Conservation (phyloP, 1,284 basidiomycete genomes). For the Pseudomicrostroma phylloplanum region DNA sequence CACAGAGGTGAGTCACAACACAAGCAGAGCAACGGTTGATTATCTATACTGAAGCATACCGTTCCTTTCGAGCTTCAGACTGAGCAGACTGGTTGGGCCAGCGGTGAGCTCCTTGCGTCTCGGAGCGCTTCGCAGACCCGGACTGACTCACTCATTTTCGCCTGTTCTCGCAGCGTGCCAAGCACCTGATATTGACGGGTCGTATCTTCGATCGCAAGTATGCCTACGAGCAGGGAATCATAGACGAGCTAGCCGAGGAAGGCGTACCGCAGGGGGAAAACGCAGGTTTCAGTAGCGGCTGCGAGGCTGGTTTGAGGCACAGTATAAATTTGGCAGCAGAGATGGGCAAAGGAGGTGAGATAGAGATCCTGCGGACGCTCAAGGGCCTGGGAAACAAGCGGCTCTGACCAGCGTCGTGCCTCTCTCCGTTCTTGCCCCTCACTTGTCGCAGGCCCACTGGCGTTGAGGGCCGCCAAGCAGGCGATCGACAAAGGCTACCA, state of each 20-base stretch:
- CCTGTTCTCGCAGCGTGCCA: slow-evolving; percentile 62
- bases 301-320: not conserved
- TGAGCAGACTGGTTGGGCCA: slow-evolving; percentile 9
- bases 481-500: slow-evolving; percentile 75
- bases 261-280: slow-evolving; percentile 18
- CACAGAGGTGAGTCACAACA: not conserved
- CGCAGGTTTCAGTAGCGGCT: not conserved
- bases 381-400: not conserved
- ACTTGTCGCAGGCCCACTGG: slow-evolving; percentile 67
- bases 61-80: no score
- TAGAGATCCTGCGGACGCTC: not conserved
- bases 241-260: slow-evolving; percentile 63
- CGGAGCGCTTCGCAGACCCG: slow-evolving; percentile 56
- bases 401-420: slow-evolving; percentile 57
- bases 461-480: slow-evolving; percentile 78
- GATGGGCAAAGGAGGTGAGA: slow-evolving; percentile 3
- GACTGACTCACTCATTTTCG: slow-evolving; percentile 87
- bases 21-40: no score
- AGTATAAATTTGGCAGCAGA: slow-evolving; percentile 10
- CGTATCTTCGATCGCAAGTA: slow-evolving; percentile 62
- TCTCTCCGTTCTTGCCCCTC: not conserved
- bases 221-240: slow-evolving; percentile 69
- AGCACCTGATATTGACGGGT: slow-evolving; percentile 79
- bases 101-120: not conserved
- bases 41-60: no score